Percentiles rank a stretch among this genome's conserved stretches.
phyloP scores from a whole-genome alignment of 345 rosid species.

The Leavenworthia alabamica region DNA sequence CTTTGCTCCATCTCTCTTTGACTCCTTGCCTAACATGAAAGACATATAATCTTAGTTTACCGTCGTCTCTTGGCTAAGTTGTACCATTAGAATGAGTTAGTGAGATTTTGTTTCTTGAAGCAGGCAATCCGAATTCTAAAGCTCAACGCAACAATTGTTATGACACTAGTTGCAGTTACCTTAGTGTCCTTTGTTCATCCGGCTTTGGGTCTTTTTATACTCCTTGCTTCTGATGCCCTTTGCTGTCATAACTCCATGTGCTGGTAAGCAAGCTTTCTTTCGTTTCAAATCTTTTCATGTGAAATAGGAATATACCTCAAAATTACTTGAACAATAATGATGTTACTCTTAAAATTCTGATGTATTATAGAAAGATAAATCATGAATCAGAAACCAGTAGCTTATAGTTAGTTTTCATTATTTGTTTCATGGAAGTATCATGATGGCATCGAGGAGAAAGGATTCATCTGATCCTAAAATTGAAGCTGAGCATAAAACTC shows the following conservation, averaged over 20 bases:
- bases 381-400: constrained; percentile 6
- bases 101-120: constrained; percentile 25
- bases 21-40: neutral
- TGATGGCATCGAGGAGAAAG: constrained; percentile 53
- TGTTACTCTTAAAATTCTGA: no score
- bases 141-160: constrained; percentile 49
- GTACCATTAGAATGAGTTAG: neutral
- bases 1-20: neutral
- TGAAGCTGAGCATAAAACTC: constrained; percentile 35
- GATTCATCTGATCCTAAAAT: constrained; percentile 41
- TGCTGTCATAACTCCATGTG: constrained; percentile 75
- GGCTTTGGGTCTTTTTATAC: constrained; percentile 70
- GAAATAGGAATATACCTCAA: neutral
- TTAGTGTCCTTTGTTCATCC: constrained; percentile 81
- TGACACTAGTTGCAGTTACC: constrained; percentile 46
- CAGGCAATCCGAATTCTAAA: constrained; percentile 71
- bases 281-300: neutral
- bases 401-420: constrained; percentile 16
- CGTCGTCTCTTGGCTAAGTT: neutral
- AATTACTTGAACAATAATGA: no score
- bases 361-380: neutral
- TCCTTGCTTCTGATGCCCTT: constrained; percentile 53
- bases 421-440: constrained; percentile 49
- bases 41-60: neutral
- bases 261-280: constrained; percentile 42